Conservation (phyloP, 257 asterid genomes). For the Prunella vulgaris region DNA sequence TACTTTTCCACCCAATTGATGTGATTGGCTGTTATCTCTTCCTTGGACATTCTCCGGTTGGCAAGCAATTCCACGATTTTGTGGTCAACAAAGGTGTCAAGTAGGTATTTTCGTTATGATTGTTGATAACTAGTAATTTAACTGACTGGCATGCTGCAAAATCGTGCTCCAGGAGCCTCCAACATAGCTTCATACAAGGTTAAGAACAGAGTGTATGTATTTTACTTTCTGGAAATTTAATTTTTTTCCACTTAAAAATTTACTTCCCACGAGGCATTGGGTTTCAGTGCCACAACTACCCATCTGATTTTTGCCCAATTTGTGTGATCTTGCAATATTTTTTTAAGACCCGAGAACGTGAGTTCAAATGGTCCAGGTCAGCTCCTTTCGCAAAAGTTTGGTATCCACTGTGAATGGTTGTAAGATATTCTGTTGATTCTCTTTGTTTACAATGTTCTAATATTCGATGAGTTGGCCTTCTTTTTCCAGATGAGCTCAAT, state of each 20-base stretch:
- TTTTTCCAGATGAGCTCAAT: slow-evolving; percentile 97
- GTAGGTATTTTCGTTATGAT: slow-evolving; percentile 75
- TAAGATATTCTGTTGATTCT: slow-evolving; percentile 9
- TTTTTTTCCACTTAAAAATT: slow-evolving; percentile 45
- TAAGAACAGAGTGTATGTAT: slow-evolving; percentile 55
- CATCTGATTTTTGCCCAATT: slow-evolving; percentile 57
- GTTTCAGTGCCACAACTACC: slow-evolving; percentile 48
- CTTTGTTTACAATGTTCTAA: slow-evolving; percentile 24
- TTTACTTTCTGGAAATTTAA: slow-evolving; percentile 41
- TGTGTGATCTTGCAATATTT: slow-evolving; percentile 40
- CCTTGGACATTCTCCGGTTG: slow-evolving; percentile 68
- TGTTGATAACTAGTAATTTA: slow-evolving; percentile 47
- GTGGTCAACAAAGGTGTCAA: slow-evolving; percentile 82
- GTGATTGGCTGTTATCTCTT: slow-evolving; percentile 47
- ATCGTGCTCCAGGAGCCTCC: slow-evolving; percentile 45
- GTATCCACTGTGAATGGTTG: slow-evolving; percentile 34
- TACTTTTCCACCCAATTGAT: slow-evolving; percentile 47
- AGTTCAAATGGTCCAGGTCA: slow-evolving; percentile 93
- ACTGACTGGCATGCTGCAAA: slow-evolving; percentile 45
- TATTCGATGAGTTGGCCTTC: slow-evolving; percentile 17
- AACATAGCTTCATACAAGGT: slow-evolving; percentile 41
- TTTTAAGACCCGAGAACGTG: slow-evolving; percentile 65
- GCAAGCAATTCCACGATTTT: slow-evolving; percentile 75
- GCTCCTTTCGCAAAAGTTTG: slow-evolving; percentile 58
- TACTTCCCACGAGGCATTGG: slow-evolving; percentile 36